Conservation (phyloP, 441 rosid genomes). For the Gossypium schwendimanii region DNA sequence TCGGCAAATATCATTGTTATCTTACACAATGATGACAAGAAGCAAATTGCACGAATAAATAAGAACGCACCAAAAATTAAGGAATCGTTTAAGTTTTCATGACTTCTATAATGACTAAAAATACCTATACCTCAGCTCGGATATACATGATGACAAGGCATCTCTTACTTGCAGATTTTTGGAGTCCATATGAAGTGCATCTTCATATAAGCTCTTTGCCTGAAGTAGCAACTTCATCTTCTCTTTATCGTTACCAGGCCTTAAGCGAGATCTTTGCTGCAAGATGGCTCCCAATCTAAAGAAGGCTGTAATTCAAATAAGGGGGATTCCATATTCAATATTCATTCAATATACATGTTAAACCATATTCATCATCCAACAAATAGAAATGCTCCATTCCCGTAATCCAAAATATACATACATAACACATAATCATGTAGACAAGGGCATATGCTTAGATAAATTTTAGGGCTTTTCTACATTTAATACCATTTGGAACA, state of each 20-base stretch:
- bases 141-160: constrained; percentile 46
- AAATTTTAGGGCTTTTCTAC: not conserved
- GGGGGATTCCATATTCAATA: not conserved
- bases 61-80: not conserved
- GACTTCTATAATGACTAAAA: not conserved
- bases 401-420: not conserved
- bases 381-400: not conserved
- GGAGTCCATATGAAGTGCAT: constrained; percentile 54
- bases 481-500: not conserved
- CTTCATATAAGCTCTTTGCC: constrained; percentile 61
- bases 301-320: constrained; percentile 40
- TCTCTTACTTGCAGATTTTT: constrained; percentile 42
- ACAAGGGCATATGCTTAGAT: not conserved
- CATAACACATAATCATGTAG: not conserved
- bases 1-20: not conserved
- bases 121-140: constrained; percentile 41
- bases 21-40: not conserved
- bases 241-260: constrained; percentile 43
- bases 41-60: not conserved
- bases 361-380: not conserved
- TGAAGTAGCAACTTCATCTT: constrained; percentile 57
- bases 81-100: not conserved
- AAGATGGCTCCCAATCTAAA: constrained; percentile 60
- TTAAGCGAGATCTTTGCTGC: constrained; percentile 62
- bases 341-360: not conserved